Conservation (phyloP, 75 land plant species). For the Picea glauca region DNA sequence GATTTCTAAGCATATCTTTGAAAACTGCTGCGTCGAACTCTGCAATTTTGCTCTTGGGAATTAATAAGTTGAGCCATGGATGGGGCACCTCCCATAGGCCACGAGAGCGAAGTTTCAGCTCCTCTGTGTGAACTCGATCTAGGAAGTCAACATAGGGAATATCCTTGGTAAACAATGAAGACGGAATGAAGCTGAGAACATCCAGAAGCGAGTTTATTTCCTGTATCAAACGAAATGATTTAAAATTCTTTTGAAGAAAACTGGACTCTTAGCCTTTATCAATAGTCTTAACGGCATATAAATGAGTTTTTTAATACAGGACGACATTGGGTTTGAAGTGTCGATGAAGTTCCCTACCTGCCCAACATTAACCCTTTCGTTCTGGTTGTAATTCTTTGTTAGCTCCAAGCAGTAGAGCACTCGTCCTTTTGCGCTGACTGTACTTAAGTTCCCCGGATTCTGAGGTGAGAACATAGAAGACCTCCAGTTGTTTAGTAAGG, state of each 20-base stretch:
- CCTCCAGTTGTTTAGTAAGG: conserved; percentile 14
- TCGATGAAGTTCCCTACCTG: too few relatives aligned
- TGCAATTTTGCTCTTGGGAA: conserved; percentile 24
- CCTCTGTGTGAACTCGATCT: conserved; percentile 31
- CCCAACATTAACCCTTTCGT: not conserved
- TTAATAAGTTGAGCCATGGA: conserved; percentile 30
- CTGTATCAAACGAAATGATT: not conserved
- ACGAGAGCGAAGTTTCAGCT: conserved; percentile 15
- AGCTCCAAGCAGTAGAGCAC: conserved; percentile 26
- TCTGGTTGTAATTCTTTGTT: conserved; percentile 12
- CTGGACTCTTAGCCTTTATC: too few relatives aligned
- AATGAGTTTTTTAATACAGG: not conserved
- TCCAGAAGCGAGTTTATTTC: conserved; percentile 13
- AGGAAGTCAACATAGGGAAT: conserved; percentile 31
- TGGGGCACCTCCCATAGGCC: conserved; percentile 32
- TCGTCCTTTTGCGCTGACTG: not conserved
- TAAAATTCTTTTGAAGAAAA: too few relatives aligned
- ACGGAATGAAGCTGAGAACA: conserved; percentile 19
- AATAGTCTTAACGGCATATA: too few relatives aligned
- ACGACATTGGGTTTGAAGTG: too few relatives aligned
- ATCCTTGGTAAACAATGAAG: conserved; percentile 21
- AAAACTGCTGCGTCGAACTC: conserved; percentile 31
- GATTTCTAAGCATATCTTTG: conserved; percentile 16
- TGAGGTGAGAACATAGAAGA: conserved; percentile 19
- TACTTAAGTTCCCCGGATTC: not conserved